Percentiles rank a stretch among this genome's conserved stretches.
Evolutionary conservation across 371 early-diverging fungal genomes (phyloP).

Genomic region (Nematocida sp.): DNA sequence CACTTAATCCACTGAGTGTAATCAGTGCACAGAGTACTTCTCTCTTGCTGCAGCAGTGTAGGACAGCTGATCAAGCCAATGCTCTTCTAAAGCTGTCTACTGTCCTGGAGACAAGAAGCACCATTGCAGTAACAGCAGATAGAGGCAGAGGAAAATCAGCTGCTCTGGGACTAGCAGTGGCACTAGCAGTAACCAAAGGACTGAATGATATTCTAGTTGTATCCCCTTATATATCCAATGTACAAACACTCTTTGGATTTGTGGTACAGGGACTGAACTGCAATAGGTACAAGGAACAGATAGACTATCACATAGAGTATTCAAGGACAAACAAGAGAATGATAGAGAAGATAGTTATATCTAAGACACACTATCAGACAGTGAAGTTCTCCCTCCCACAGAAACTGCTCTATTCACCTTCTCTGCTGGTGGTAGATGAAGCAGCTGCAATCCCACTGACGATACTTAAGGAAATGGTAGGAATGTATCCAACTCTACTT

Average conservation of each 20-base stretch:
- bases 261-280: constrained; percentile 88
- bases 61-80: constrained; percentile 72
- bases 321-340: constrained; percentile 46
- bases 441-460: constrained; percentile 96
- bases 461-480: constrained; percentile 76
- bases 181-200: constrained; percentile 86
- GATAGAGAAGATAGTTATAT: constrained; percentile 56
- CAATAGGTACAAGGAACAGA: constrained; percentile 85
- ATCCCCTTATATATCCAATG: constrained; percentile 90
- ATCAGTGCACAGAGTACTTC: constrained; percentile 29
- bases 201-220: constrained; percentile 86
- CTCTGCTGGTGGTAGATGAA: constrained; percentile 94
- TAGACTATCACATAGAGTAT: constrained; percentile 77
- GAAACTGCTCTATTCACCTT: constrained; percentile 64
- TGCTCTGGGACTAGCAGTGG: constrained; percentile 84
- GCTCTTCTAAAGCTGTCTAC: constrained; percentile 29
- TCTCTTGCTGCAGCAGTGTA: constrained; percentile 44
- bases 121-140: constrained; percentile 83
- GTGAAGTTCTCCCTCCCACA: constrained; percentile 54
- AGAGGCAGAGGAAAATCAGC: constrained; percentile 99
- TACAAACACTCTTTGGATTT: constrained; percentile 91
- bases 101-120: constrained; percentile 64
- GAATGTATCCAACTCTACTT: constrained; percentile 89
- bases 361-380: constrained; percentile 52
- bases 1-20: constrained; percentile 34